Evolutionary conservation across 306 rosid genomes (phyloP).

Genomic region (Rosa chinensis): DNA sequence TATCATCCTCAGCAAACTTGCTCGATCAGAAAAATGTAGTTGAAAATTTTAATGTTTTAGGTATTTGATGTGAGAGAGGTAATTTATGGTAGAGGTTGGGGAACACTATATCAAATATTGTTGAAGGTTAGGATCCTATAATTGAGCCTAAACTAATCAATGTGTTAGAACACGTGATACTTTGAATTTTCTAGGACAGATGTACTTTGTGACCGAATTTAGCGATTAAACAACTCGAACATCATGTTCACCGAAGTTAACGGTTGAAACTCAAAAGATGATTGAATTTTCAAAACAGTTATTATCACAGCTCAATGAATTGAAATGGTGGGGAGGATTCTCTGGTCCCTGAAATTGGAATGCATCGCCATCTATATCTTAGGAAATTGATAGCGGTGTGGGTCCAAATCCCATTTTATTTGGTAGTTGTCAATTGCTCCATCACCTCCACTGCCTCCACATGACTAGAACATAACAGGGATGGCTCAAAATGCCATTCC

Average conservation of each 20-base stretch:
- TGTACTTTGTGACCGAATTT: no score
- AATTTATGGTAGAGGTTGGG: neutral
- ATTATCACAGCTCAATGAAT: neutral
- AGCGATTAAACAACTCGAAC: neutral
- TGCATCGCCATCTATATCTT: constrained; percentile 12
- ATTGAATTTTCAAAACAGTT: neutral
- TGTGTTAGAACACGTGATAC: neutral
- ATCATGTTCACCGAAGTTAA: neutral
- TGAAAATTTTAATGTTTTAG: neutral
- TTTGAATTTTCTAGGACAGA: neutral
- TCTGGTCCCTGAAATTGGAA: constrained; percentile 3
- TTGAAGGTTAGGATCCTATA: neutral
- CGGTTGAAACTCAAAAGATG: neutral
- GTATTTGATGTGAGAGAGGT: neutral
- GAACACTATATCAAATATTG: neutral
- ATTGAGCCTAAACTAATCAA: no score
- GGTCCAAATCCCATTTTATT: neutral
- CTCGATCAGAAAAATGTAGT: neutral
- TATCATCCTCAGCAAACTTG: neutral
- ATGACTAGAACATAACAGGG: neutral
- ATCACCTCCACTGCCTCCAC: neutral
- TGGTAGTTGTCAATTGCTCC: constrained; percentile 19
- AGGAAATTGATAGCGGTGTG: constrained; percentile 13
- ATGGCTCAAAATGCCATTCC: neutral
- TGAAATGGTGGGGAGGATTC: neutral